Percentiles rank a stretch among this genome's conserved stretches.
Evolutionary conservation across 352 stramenopile genomes (phyloP).

Genomic region (Globisporangium uncinulatum): DNA sequence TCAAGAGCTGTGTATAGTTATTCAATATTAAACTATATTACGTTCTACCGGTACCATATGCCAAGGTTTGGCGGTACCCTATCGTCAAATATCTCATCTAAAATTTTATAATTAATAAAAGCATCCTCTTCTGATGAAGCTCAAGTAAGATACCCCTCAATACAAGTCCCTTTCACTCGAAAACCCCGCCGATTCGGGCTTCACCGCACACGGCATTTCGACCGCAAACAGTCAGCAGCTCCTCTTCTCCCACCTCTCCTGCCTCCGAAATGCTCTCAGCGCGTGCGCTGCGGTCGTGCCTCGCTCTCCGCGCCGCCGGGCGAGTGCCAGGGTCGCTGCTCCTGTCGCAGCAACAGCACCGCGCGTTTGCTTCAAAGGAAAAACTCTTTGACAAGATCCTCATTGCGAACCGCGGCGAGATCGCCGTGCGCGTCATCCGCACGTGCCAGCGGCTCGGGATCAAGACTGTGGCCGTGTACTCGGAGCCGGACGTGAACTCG

Average conservation of each 20-base stretch:
- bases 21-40: too few relatives aligned
- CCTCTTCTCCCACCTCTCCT: not conserved
- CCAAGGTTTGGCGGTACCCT: too few relatives aligned
- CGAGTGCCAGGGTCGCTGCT: not conserved
- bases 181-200: too few relatives aligned
- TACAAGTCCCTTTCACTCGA: too few relatives aligned
- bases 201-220: too few relatives aligned
- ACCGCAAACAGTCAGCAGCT: not conserved
- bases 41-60: too few relatives aligned
- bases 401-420: constrained; percentile 92
- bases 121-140: too few relatives aligned
- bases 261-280: not conserved
- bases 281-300: not conserved
- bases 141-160: too few relatives aligned
- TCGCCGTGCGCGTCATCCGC: constrained; percentile 90
- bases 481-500: constrained; percentile 84
- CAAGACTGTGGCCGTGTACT: constrained; percentile 94
- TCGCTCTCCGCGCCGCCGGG: not conserved
- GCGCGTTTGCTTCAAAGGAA: constrained; percentile 17
- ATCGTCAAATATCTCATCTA: too few relatives aligned
- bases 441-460: constrained; percentile 89
- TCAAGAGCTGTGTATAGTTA: too few relatives aligned
- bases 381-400: constrained; percentile 91
- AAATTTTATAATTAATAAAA: too few relatives aligned
- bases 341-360: not conserved